These are phyloP conservation scores for Neodidymelliopsis sp. DNA, from an alignment of 2,329 filamentous ascomycete species.

Conservation along the genomic window DNA sequence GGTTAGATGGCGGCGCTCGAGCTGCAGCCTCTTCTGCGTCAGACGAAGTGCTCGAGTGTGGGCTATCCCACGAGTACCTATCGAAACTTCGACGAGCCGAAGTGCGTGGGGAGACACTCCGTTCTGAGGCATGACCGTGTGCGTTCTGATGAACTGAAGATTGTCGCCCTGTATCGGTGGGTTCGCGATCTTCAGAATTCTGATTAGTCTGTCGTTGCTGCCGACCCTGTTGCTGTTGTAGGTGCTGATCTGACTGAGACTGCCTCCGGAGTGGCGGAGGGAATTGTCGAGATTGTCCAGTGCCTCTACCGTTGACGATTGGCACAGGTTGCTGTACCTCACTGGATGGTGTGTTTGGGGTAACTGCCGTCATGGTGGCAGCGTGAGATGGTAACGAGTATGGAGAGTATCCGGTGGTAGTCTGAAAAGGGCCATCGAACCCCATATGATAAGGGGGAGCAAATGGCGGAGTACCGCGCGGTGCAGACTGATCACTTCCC, in stretches of 20 bases:
- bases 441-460: slow-evolving; percentile 5
- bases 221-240: slow-evolving; percentile 6
- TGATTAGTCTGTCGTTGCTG: background rate
- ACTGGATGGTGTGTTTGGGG: background rate
- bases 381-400: background rate
- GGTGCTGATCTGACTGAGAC: slow-evolving; percentile 24
- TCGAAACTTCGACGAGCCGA: slow-evolving; percentile 45
- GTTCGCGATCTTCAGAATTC: background rate
- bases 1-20: slow-evolving; percentile 29
- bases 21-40: slow-evolving; percentile 37
- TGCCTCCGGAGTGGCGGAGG: slow-evolving; percentile 21
- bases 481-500: slow-evolving; percentile 13
- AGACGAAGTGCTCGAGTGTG: slow-evolving; percentile 29
- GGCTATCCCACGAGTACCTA: slow-evolving; percentile 38
- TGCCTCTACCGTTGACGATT: slow-evolving; percentile 6
- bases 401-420: slow-evolving; percentile 1
- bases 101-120: slow-evolving; percentile 37
- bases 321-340: slow-evolving; percentile 1
- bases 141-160: slow-evolving; percentile 14
- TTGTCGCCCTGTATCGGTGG: slow-evolving; percentile 23
- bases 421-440: slow-evolving; percentile 5
- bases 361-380: background rate
- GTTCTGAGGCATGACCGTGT: slow-evolving; percentile 33
- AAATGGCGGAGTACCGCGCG: slow-evolving; percentile 13
- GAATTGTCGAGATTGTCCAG: slow-evolving; percentile 23